phyloP scores from a whole-genome alignment of 192 early-diverging fungal species.

The Anaeromyces robustus region DNA sequence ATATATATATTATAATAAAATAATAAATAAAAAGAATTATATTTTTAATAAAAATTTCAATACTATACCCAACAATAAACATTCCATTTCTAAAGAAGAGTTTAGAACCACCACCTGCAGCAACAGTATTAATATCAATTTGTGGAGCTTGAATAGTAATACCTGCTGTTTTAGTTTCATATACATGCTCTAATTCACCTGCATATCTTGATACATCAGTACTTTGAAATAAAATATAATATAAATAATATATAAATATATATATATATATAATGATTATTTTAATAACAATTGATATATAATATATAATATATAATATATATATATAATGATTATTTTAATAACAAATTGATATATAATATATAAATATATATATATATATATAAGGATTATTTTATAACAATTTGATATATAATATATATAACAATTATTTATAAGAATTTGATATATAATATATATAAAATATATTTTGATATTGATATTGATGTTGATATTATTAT shows the following conservation, averaged over 20 bases:
- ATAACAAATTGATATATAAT: neutral
- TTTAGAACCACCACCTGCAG: slow-evolving; percentile 87
- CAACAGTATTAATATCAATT: slow-evolving; percentile 89
- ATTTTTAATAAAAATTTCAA: too few relatives aligned
- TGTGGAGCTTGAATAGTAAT: slow-evolving; percentile 92
- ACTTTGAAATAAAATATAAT: too few relatives aligned
- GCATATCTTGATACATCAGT: slow-evolving; percentile 84
- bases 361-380: too few relatives aligned
- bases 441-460: too few relatives aligned
- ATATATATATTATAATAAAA: too few relatives aligned
- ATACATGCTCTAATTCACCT: slow-evolving; percentile 80
- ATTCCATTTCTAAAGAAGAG: slow-evolving; percentile 86
- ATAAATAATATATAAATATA: slow-evolving; percentile 1
- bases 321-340: slow-evolving; percentile 8
- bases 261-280: neutral
- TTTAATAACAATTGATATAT: too few relatives aligned
- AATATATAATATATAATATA: neutral
- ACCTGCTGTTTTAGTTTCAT: slow-evolving; percentile 82
- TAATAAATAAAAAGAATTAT: too few relatives aligned
- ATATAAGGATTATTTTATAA: too few relatives aligned
- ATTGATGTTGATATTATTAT: too few relatives aligned
- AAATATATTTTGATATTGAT: too few relatives aligned
- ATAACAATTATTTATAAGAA: too few relatives aligned
- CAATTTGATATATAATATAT: too few relatives aligned
- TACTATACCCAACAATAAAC: slow-evolving; percentile 78